phyloP scores from a whole-genome alignment of 371 early-diverging fungal species.

The Mortierella sp. region DNA sequence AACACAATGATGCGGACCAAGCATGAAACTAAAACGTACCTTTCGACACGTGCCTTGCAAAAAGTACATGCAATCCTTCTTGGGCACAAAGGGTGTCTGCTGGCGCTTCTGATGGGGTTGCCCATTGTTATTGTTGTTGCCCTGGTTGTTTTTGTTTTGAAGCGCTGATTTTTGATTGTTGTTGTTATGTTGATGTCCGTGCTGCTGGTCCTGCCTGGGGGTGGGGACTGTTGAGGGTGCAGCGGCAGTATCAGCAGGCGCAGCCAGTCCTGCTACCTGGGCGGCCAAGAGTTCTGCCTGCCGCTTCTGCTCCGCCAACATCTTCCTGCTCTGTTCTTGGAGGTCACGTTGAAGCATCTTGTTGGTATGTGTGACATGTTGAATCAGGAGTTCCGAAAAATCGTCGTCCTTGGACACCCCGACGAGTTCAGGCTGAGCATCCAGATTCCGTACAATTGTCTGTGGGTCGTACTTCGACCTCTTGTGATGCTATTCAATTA shows the following conservation, averaged over 20 bases:
- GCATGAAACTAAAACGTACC: constrained; percentile 1
- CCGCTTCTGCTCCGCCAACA: constrained; percentile 32
- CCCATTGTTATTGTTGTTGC: constrained; percentile 5
- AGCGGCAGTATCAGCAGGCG: background rate
- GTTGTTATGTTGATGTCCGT: background rate
- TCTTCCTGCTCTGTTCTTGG: constrained; percentile 29
- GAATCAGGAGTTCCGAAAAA: constrained; percentile 34
- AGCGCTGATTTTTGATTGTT: background rate
- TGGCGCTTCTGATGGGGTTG: background rate
- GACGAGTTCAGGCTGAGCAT: constrained; percentile 42
- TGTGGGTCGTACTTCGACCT: constrained; percentile 7
- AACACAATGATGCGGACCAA: background rate
- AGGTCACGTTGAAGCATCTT: constrained; percentile 41
- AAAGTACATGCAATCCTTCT: constrained; percentile 28
- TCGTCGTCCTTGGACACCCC: constrained; percentile 39
- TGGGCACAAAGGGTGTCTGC: constrained; percentile 32
- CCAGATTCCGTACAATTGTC: constrained; percentile 21
- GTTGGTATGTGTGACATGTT: constrained; percentile 45
- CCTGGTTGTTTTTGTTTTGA: background rate
- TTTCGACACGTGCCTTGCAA: constrained; percentile 26
- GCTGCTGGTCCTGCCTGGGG: background rate
- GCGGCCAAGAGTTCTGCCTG: constrained; percentile 21
- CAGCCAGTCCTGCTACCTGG: constrained; percentile 6
- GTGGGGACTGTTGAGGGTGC: background rate
- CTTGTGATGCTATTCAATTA: background rate